Percentiles rank a stretch among this genome's conserved stretches.
Evolutionary conservation across 1,139 yeast genomes (phyloP).

Genomic region (Saccharomyces hybrid): DNA sequence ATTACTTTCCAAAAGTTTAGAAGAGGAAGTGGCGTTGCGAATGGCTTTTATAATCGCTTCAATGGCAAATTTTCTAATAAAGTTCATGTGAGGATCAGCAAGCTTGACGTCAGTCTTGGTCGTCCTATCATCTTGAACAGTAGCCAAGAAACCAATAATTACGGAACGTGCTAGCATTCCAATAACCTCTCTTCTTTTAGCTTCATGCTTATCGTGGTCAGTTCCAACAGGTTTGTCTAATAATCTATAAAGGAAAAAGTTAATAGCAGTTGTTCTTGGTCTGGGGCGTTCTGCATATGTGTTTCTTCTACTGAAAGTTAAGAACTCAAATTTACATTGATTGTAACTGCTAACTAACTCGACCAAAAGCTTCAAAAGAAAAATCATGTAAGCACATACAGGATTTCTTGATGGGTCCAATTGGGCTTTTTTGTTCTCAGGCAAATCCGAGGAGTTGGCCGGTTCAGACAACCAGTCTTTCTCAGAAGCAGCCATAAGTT

Average conservation of each 20-base stretch:
- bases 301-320: slow-evolving; percentile 62
- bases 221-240: slow-evolving; percentile 48
- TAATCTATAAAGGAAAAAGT: slow-evolving; percentile 68
- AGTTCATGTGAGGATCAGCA: slow-evolving; percentile 61
- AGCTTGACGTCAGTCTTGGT: slow-evolving; percentile 40
- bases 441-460: slow-evolving; percentile 17
- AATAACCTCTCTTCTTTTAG: slow-evolving; percentile 32
- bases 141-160: slow-evolving; percentile 54
- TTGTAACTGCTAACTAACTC: slow-evolving; percentile 76
- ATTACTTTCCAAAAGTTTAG: slow-evolving; percentile 24
- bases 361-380: slow-evolving; percentile 56
- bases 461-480: slow-evolving; percentile 44
- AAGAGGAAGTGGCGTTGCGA: slow-evolving; percentile 21
- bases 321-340: slow-evolving; percentile 71
- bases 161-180: slow-evolving; percentile 37
- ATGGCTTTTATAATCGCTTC: slow-evolving; percentile 57
- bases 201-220: slow-evolving; percentile 29
- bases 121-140: slow-evolving; percentile 39
- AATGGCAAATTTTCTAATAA: slow-evolving; percentile 64
- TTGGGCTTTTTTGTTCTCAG: slow-evolving; percentile 28
- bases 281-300: slow-evolving; percentile 36
- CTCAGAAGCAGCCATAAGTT: slow-evolving; percentile 51
- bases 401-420: slow-evolving; percentile 36
- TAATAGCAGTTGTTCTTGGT: slow-evolving; percentile 71
- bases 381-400: slow-evolving; percentile 58